A percentile compares a stretch with the other conserved stretches of the same genome.
phyloP scores from a whole-genome alignment of 2,329 filamentous ascomycete genomes.

The Nakataea oryzae region DNA sequence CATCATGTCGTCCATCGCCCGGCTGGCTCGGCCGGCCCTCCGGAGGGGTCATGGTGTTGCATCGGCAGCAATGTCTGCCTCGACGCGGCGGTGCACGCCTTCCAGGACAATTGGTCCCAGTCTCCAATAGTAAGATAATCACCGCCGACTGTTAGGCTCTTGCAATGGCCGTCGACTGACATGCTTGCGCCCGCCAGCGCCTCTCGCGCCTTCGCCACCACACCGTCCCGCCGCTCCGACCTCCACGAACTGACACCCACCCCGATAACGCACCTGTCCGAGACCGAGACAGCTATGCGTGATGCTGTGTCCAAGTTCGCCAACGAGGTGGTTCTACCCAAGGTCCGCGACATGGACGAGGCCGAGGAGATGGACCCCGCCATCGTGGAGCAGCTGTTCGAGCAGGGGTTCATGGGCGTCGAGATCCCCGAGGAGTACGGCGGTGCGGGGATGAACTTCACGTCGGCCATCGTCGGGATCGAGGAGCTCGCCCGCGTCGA shows the following conservation, averaged over 20 bases:
- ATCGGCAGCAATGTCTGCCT: constrained; percentile 10
- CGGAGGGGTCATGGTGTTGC: constrained; percentile 28
- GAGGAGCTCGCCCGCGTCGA: constrained; percentile 93
- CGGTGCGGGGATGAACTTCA: constrained; percentile 98
- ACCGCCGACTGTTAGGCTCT: background rate
- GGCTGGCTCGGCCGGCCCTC: constrained; percentile 40
- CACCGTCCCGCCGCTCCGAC: constrained; percentile 45
- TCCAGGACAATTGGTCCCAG: constrained; percentile 7
- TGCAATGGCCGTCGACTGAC: background rate
- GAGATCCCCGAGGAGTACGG: constrained; percentile 97
- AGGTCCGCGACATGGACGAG: constrained; percentile 96
- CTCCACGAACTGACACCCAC: constrained; percentile 76
- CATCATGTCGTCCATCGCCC: constrained; percentile 37
- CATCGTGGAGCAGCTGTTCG: constrained; percentile 86
- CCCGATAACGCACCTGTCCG: constrained; percentile 85
- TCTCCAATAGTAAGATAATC: constrained; percentile 23
- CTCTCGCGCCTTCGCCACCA: constrained; percentile 49
- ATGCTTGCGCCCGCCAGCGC: constrained; percentile 12
- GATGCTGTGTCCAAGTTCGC: constrained; percentile 89
- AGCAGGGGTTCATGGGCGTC: constrained; percentile 93
- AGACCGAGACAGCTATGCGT: constrained; percentile 80
- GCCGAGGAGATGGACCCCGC: constrained; percentile 83
- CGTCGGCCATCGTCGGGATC: constrained; percentile 87
- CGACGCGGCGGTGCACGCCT: constrained; percentile 13
- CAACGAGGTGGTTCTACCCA: constrained; percentile 76